Percentiles rank a stretch among this genome's conserved stretches.
Evolutionary conservation across 2,329 filamentous ascomycete species (phyloP).

Genomic region (Diaporthe citri): DNA sequence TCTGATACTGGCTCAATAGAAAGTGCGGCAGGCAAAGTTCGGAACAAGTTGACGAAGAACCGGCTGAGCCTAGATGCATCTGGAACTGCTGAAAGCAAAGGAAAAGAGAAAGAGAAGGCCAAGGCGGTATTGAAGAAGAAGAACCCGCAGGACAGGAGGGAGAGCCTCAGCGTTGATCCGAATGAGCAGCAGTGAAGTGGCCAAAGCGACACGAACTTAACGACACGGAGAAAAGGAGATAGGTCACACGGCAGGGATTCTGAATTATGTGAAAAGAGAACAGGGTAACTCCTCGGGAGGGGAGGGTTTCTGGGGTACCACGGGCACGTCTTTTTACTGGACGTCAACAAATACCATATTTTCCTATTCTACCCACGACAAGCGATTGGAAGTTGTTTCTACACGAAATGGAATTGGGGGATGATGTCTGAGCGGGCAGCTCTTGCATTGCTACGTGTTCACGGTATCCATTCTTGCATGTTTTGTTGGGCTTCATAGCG

Average conservation of each 20-base stretch:
- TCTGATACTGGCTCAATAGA: conserved; percentile 48
- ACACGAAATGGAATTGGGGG: not conserved
- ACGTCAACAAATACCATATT: conserved; percentile 6
- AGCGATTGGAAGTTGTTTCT: conserved; percentile 15
- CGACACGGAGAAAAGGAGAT: not conserved
- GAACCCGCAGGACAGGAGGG: conserved; percentile 49
- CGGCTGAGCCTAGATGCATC: conserved; percentile 30
- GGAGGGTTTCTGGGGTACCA: conserved; percentile 9
- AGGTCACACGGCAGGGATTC: not conserved
- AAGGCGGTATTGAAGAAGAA: conserved; percentile 41
- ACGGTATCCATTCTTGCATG: conserved; percentile 1
- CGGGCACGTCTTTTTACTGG: conserved; percentile 24
- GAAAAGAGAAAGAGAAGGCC: conserved; percentile 38
- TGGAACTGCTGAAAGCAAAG: conserved; percentile 29
- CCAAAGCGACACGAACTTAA: not conserved
- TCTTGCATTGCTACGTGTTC: conserved; percentile 5
- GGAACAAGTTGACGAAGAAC: conserved; percentile 42
- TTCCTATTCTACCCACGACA: not conserved
- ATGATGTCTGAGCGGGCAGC: not conserved
- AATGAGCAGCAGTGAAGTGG: conserved; percentile 30
- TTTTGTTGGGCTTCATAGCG: conserved; percentile 15
- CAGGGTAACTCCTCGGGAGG: not conserved
- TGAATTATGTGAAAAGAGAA: not conserved
- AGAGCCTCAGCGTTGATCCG: conserved; percentile 27
- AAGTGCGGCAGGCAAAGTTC: conserved; percentile 34